phyloP scores from a whole-genome alignment of 169 alveolate genomes.

The Plasmodium vinckei region DNA sequence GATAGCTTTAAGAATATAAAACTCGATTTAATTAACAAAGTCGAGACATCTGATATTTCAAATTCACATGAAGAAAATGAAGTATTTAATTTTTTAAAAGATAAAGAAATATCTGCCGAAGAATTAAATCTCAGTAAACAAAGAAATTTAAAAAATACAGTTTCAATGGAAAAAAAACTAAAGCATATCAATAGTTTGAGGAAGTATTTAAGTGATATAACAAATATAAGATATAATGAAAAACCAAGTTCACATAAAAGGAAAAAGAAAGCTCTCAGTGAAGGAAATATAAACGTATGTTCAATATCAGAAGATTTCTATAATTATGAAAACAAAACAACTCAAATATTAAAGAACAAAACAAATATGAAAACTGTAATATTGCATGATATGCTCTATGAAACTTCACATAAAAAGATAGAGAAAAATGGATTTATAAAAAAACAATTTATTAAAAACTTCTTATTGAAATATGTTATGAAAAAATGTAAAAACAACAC shows the following conservation, averaged over 20 bases:
- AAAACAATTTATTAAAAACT: slow-evolving; percentile 18
- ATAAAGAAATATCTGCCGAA: slow-evolving; percentile 40
- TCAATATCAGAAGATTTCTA: slow-evolving; percentile 33
- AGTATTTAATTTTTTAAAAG: slow-evolving; percentile 62
- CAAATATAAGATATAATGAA: slow-evolving; percentile 31
- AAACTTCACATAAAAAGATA: slow-evolving; percentile 50
- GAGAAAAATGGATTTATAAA: slow-evolving; percentile 33
- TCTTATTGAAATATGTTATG: slow-evolving; percentile 7
- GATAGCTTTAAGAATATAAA: slow-evolving; percentile 63
- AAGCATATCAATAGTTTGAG: slow-evolving; percentile 45
- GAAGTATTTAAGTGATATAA: slow-evolving; percentile 32
- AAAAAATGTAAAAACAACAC: slow-evolving; percentile 15
- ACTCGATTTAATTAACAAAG: slow-evolving; percentile 58
- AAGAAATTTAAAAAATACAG: slow-evolving; percentile 16
- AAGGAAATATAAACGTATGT: slow-evolving; percentile 1
- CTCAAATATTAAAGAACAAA: slow-evolving; percentile 18
- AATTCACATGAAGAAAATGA: slow-evolving; percentile 70
- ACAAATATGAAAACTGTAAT: neutral
- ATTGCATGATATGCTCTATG: slow-evolving; percentile 13
- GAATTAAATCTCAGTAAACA: slow-evolving; percentile 4
- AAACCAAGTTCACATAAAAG: slow-evolving; percentile 14
- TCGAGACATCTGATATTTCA: slow-evolving; percentile 27
- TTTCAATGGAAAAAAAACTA: slow-evolving; percentile 40
- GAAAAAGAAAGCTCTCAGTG: neutral
- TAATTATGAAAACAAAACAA: slow-evolving; percentile 2